These are phyloP conservation scores for Candolleomyces efflorescens DNA, from an alignment of 768 basidiomycete genomes.

Conservation along the genomic window DNA sequence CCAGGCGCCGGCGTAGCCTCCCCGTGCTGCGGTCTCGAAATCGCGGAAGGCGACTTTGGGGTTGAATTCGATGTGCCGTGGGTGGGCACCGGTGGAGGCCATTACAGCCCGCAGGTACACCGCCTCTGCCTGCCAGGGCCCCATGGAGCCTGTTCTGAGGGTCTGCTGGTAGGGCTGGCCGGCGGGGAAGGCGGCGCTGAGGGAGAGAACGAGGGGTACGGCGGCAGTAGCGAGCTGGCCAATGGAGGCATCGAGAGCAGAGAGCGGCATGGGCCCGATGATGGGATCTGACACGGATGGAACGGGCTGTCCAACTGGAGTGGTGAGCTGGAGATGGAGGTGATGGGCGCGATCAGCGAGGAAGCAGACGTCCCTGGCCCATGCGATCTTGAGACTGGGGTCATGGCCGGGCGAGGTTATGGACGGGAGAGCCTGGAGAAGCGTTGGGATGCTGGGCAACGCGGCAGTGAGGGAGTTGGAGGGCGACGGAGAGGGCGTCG, in stretches of 20 bases:
- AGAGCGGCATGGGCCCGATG: slow-evolving; percentile 49
- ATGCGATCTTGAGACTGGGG: slow-evolving; percentile 61
- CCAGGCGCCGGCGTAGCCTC: slow-evolving; percentile 81
- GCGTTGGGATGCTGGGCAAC: slow-evolving; percentile 59
- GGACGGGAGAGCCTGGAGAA: slow-evolving; percentile 45
- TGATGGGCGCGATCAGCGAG: slow-evolving; percentile 61
- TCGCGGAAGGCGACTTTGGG: slow-evolving; percentile 83
- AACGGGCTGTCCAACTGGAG: neutral
- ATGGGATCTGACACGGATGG: slow-evolving; percentile 34
- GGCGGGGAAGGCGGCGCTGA: slow-evolving; percentile 31
- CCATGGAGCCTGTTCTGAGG: slow-evolving; percentile 13
- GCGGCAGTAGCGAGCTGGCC: slow-evolving; percentile 58
- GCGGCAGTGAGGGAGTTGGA: slow-evolving; percentile 58
- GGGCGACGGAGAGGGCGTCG: slow-evolving; percentile 20
- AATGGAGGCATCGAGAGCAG: slow-evolving; percentile 48
- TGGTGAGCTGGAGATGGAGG: slow-evolving; percentile 4
- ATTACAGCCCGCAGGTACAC: slow-evolving; percentile 73
- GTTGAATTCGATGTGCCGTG: slow-evolving; percentile 58
- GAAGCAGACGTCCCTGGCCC: slow-evolving; percentile 80
- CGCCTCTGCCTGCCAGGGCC: slow-evolving; percentile 44
- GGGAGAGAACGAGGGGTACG: slow-evolving; percentile 56
- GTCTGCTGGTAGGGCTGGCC: slow-evolving; percentile 14
- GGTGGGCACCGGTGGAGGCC: slow-evolving; percentile 68
- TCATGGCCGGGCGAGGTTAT: slow-evolving; percentile 54
- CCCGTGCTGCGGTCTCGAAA: slow-evolving; percentile 79